phyloP scores from a whole-genome alignment of 2,329 filamentous ascomycete species.

The Nectriaceae sp. region DNA sequence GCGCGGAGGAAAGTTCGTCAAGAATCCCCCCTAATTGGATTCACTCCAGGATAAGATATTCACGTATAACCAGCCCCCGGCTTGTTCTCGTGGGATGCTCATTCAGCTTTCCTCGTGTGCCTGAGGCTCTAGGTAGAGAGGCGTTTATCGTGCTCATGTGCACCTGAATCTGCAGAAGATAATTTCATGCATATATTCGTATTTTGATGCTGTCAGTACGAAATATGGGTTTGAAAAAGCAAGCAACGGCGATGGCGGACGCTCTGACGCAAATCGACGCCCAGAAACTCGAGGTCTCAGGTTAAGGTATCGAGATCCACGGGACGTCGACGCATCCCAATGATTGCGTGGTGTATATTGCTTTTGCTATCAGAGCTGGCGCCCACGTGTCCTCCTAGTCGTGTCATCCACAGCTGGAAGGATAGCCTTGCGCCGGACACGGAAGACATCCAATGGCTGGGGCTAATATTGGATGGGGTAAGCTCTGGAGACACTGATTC shows the following conservation, averaged over 20 bases:
- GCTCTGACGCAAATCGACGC: neutral
- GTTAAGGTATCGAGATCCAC: neutral
- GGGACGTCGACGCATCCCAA: neutral
- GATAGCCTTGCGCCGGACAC: conserved; percentile 4
- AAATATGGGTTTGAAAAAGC: neutral
- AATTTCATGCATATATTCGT: neutral
- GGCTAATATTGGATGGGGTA: conserved; percentile 6
- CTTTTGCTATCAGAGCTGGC: conserved; percentile 10
- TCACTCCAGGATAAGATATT: too few relatives aligned
- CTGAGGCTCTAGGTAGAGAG: too few relatives aligned
- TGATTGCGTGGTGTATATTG: conserved; percentile 2
- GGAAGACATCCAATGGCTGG: conserved; percentile 7
- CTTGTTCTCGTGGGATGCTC: too few relatives aligned
- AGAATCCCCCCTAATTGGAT: too few relatives aligned
- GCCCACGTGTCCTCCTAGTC: conserved; percentile 15
- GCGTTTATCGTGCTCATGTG: neutral
- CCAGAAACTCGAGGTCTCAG: neutral
- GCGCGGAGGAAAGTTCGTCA: too few relatives aligned
- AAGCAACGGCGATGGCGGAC: neutral
- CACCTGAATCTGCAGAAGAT: neutral
- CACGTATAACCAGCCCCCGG: too few relatives aligned
- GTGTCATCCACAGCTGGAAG: conserved; percentile 5
- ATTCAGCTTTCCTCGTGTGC: too few relatives aligned
- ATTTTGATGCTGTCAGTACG: neutral
- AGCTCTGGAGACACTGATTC: conserved; percentile 8